Evolutionary conservation across 495 filamentous ascomycete species (phyloP).

Genomic region (Bacidia gigantensis): DNA sequence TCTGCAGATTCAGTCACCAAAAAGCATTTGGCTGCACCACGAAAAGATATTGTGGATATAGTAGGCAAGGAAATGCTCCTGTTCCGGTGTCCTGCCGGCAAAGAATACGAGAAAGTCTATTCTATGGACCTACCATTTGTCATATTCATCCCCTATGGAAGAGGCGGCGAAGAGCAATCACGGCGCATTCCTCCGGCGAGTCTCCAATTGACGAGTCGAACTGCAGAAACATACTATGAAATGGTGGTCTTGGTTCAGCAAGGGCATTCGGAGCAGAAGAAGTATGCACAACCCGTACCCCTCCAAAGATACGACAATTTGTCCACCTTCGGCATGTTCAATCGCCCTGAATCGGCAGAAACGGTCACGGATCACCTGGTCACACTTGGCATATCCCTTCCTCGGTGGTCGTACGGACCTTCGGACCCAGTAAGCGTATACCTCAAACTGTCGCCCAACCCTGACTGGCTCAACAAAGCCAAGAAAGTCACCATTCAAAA

Average conservation of each 20-base stretch:
- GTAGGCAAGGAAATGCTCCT: constrained; percentile 92
- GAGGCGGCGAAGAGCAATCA: constrained; percentile 76
- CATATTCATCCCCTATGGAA: constrained; percentile 89
- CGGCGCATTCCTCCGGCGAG: constrained; percentile 84
- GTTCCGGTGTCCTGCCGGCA: constrained; percentile 71
- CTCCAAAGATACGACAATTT: constrained; percentile 88
- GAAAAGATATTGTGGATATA: constrained; percentile 80
- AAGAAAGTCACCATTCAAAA: constrained; percentile 86
- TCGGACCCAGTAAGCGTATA: constrained; percentile 91
- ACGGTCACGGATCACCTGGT: constrained; percentile 80
- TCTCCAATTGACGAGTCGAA: constrained; percentile 77
- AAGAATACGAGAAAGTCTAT: constrained; percentile 73
- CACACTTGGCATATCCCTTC: constrained; percentile 77
- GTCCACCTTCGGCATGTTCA: constrained; percentile 99
- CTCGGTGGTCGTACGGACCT: constrained; percentile 92
- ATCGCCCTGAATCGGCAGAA: constrained; percentile 79
- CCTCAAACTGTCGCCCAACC: constrained; percentile 83
- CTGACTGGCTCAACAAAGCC: constrained; percentile 79
- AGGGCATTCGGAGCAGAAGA: constrained; percentile 67
- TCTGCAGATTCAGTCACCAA: constrained; percentile 86
- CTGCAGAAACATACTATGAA: constrained; percentile 93
- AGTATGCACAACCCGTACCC: constrained; percentile 83
- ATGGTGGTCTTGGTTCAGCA: constrained; percentile 93
- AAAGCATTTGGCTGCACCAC: constrained; percentile 79
- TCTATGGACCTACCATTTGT: constrained; percentile 98